These are phyloP conservation scores for Exobasidium rhododendri DNA, from an alignment of 1,284 basidiomycete genomes.

Conservation along the genomic window DNA sequence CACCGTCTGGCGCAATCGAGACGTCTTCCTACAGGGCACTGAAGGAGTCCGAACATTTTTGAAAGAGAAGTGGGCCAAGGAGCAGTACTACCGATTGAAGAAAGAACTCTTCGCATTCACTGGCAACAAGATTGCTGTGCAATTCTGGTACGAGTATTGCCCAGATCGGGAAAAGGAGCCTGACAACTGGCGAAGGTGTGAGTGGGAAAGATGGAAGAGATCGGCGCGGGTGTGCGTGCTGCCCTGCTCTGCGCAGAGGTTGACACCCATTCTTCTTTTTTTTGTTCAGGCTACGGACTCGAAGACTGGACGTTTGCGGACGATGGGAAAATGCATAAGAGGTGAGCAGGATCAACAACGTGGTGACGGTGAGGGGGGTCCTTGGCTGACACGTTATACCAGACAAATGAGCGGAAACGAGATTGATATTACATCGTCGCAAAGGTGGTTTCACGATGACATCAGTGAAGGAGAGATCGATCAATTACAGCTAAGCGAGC, in stretches of 20 bases:
- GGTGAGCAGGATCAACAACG: conserved; percentile 61
- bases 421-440: conserved; percentile 59
- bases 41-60: conserved; percentile 60
- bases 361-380: too few relatives aligned
- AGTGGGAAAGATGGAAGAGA: too few relatives aligned
- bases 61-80: conserved; percentile 62
- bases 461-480: conserved; percentile 20
- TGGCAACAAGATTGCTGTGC: conserved; percentile 64
- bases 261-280: neutral
- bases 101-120: conserved; percentile 65
- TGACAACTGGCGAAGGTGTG: conserved; percentile 58
- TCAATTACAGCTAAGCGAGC: conserved; percentile 11
- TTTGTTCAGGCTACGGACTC: conserved; percentile 61
- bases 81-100: conserved; percentile 58
- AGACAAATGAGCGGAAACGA: conserved; percentile 57
- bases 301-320: too few relatives aligned
- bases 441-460: conserved; percentile 64
- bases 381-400: too few relatives aligned
- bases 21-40: conserved; percentile 61
- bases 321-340: too few relatives aligned
- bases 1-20: conserved; percentile 65
- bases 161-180: conserved; percentile 49
- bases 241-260: neutral
- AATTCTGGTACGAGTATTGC: conserved; percentile 65
- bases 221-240: neutral